phyloP scores from a whole-genome alignment of 2,329 filamentous ascomycete species.

The Volutella citrinella region DNA sequence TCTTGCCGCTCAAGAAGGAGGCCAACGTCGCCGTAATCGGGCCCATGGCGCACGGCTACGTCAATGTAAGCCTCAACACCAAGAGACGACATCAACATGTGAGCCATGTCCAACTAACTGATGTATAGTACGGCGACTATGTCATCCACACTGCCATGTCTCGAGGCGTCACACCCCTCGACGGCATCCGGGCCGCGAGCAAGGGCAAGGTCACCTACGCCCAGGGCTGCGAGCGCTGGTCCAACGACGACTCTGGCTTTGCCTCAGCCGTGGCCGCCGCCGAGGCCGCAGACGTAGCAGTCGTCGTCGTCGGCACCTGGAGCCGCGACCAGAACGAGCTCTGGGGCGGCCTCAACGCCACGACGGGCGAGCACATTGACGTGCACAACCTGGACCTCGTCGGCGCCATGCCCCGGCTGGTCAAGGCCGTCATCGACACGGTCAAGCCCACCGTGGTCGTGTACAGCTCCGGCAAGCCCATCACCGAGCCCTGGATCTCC shows the following conservation, averaged over 20 bases:
- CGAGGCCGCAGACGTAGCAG: slow-evolving; percentile 64
- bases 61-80: slow-evolving; percentile 54
- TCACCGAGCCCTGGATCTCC: slow-evolving; percentile 72
- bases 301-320: slow-evolving; percentile 75
- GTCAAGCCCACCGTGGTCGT: slow-evolving; percentile 67
- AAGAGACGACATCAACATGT: too few relatives aligned
- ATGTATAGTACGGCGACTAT: slow-evolving; percentile 64
- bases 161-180: slow-evolving; percentile 65
- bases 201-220: slow-evolving; percentile 63
- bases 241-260: slow-evolving; percentile 65
- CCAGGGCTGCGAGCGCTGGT: slow-evolving; percentile 71
- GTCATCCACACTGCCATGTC: slow-evolving; percentile 64
- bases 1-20: slow-evolving; percentile 56
- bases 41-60: slow-evolving; percentile 68
- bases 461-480: slow-evolving; percentile 66
- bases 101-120: too few relatives aligned
- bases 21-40: slow-evolving; percentile 72
- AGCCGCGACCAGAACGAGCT: slow-evolving; percentile 69
- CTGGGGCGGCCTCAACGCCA: slow-evolving; percentile 69
- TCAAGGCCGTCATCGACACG: slow-evolving; percentile 64
- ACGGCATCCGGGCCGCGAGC: slow-evolving; percentile 62
- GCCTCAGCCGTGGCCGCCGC: slow-evolving; percentile 63
- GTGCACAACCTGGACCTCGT: slow-evolving; percentile 62
- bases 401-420: slow-evolving; percentile 65
- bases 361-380: slow-evolving; percentile 73